These are phyloP conservation scores for Dimargaris cristalligena DNA, from an alignment of 192 early-diverging fungal species.

Conservation along the genomic window DNA sequence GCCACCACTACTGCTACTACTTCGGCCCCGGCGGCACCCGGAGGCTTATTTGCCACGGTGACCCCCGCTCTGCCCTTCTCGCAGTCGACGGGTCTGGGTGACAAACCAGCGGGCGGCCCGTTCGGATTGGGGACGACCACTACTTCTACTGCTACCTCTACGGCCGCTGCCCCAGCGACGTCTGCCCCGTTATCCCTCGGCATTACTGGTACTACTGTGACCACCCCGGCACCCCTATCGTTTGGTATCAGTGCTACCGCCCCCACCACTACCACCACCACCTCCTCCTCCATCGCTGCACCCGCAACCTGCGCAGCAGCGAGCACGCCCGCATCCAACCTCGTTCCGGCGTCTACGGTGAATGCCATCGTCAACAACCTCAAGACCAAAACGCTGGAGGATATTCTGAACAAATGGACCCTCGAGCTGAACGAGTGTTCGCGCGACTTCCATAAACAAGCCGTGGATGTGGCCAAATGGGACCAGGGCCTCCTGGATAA, in stretches of 20 bases:
- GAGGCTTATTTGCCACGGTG: background rate
- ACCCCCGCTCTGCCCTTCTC: background rate
- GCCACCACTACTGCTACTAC: background rate
- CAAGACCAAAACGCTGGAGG: constrained; percentile 78
- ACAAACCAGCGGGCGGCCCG: background rate
- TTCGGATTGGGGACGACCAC: background rate
- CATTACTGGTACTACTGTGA: constrained; percentile 20
- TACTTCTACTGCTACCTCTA: background rate
- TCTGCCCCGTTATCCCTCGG: constrained; percentile 18
- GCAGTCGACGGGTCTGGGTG: background rate
- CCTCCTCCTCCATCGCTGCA: constrained; percentile 26
- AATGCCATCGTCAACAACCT: constrained; percentile 26
- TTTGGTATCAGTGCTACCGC: too few species aligned
- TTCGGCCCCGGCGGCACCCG: background rate
- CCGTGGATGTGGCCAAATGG: constrained; percentile 66
- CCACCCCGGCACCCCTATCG: constrained; percentile 17
- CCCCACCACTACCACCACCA: constrained; percentile 16
- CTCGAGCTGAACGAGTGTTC: constrained; percentile 60
- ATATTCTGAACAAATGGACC: constrained; percentile 83
- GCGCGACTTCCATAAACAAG: constrained; percentile 71
- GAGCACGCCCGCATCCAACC: constrained; percentile 18
- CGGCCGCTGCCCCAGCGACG: background rate
- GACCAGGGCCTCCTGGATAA: constrained; percentile 76
- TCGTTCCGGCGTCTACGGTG: constrained; percentile 19
- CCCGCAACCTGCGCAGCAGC: constrained; percentile 19